Evolutionary conservation across 2,329 filamentous ascomycete genomes (phyloP).

Genomic region (Phialophora tarda): DNA sequence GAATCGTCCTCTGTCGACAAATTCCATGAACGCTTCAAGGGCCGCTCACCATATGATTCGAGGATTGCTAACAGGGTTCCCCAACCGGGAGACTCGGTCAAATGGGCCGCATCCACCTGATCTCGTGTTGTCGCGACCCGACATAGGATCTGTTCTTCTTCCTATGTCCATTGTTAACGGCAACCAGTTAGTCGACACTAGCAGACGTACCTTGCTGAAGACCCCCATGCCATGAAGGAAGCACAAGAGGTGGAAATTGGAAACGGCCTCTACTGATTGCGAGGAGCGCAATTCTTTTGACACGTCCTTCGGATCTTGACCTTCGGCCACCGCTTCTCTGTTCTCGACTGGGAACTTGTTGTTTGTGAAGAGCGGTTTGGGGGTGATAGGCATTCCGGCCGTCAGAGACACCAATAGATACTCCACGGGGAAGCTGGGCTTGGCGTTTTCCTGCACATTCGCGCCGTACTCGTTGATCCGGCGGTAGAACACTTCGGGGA

Average conservation of each 20-base stretch:
- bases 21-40: constrained; percentile 46
- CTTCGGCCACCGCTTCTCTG: constrained; percentile 81
- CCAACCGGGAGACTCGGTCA: constrained; percentile 89
- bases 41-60: constrained; percentile 89
- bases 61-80: constrained; percentile 91
- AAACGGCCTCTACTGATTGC: constrained; percentile 71
- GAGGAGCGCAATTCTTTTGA: constrained; percentile 72
- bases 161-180: constrained; percentile 59
- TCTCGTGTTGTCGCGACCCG: constrained; percentile 82
- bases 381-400: constrained; percentile 86
- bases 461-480: constrained; percentile 95
- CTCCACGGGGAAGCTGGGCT: constrained; percentile 93
- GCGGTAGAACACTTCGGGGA: constrained; percentile 96
- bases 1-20: constrained; percentile 45
- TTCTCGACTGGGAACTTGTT: constrained; percentile 89
- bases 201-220: constrained; percentile 74
- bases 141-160: constrained; percentile 85
- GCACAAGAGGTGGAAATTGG: constrained; percentile 92
- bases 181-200: constrained; percentile 32
- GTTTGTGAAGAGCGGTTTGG: constrained; percentile 74
- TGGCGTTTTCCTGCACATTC: constrained; percentile 96
- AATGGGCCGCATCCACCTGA: constrained; percentile 77
- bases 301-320: constrained; percentile 75
- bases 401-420: constrained; percentile 95
- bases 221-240: constrained; percentile 82